Evolutionary conservation across 495 filamentous ascomycete genomes (phyloP), one percentile per base, ranked within the genome.

Genomic region (Podospora pseudoanserina): DNA sequence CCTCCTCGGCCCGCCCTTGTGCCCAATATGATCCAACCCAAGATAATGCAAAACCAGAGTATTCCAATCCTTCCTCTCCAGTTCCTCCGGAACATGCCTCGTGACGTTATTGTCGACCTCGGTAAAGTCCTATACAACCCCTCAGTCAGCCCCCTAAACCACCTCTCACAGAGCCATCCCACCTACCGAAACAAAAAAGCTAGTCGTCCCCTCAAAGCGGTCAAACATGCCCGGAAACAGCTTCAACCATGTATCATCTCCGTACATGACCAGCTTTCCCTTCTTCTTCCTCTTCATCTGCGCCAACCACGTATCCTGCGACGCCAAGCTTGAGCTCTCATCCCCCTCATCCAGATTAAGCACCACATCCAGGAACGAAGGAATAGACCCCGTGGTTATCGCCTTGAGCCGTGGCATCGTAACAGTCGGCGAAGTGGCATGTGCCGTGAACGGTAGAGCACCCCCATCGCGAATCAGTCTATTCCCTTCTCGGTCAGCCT

Each of bases 61-160:
- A 78, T 93, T 91, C 95, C 95, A 99, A 77, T 99, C 95, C 73
- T 86, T 78, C 30, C 84, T 86, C 49, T 78, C 73, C 66, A 99
- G 84, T 78, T 98, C 94, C 15, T 81, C 80, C 6, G 90, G 82
- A 49, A 98, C 80, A 79, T 99, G 93, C 63, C 95, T 86, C 7
- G 95, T 99, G 73, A 99, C 95, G 80, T 99, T 99, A 73, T 92
- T 89, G 77, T 99, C 95, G 65, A 99, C 95, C 82, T 99, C 95
- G 19, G 91, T 93, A 71, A 97, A 99, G 77, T 99, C 96, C 93
- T 97, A 73, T n/a, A 44, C 23, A 23, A 23, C 65, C 60, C 59
- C 57, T 19, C 55, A 16, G 19, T 63, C n/a, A 63, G 64, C 49
- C 4, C 4, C 26, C 39, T 18, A 20, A 18, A 63, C 26, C 59